phyloP scores from a whole-genome alignment of 1,284 basidiomycete genomes.

The Pseudozyma tsukubaensis region DNA sequence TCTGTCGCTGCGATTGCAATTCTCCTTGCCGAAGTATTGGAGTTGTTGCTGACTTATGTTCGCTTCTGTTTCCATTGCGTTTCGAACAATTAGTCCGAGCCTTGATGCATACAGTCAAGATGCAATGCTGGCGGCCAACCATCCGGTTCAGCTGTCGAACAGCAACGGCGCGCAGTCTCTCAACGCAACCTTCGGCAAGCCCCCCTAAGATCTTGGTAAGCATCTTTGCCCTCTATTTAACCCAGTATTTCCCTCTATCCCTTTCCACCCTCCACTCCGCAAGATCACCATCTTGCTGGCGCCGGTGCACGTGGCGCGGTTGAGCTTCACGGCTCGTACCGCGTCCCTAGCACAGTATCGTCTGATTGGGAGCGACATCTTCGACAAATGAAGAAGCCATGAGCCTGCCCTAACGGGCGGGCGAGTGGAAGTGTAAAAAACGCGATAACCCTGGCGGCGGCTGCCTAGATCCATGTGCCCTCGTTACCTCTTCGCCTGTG shows the following conservation, averaged over 20 bases:
- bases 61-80: neutral
- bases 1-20: neutral
- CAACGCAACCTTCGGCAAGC: neutral
- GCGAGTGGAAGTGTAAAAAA: slow-evolving; percentile 55
- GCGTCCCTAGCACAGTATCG: slow-evolving; percentile 53
- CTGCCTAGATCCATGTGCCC: slow-evolving; percentile 57
- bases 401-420: slow-evolving; percentile 51
- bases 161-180: neutral
- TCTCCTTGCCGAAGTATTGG: neutral
- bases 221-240: neutral
- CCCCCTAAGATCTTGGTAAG: slow-evolving; percentile 35
- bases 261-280: neutral
- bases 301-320: slow-evolving; percentile 53
- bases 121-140: slow-evolving; percentile 18
- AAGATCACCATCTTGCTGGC: slow-evolving; percentile 18
- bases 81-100: neutral
- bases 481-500: slow-evolving; percentile 50
- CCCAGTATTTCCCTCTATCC: neutral
- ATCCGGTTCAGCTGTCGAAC: neutral
- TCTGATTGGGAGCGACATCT: slow-evolving; percentile 60
- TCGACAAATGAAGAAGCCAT: slow-evolving; percentile 43
- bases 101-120: neutral
- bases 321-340: slow-evolving; percentile 37
- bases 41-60: neutral
- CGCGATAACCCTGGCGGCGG: slow-evolving; percentile 57